Conservation (phyloP, 2,329 filamentous ascomycete genomes). For the Colletotrichum tofieldiae region DNA sequence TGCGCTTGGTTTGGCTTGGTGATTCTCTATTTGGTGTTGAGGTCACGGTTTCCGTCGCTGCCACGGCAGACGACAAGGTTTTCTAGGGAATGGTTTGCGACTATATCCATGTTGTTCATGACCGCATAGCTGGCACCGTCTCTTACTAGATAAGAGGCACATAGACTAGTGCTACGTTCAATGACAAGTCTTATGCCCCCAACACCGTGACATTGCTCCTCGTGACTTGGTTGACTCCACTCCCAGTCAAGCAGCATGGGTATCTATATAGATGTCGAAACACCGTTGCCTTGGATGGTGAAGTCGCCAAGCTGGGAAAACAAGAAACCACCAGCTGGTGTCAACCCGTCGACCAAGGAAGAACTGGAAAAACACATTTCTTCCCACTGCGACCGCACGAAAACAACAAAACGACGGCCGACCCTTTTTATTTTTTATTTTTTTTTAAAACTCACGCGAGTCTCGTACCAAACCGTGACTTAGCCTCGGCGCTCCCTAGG, state of each 20-base stretch:
- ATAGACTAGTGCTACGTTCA: constrained; percentile 19
- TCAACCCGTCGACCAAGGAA: neutral
- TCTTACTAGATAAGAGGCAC: constrained; percentile 20
- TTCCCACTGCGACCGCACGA: neutral
- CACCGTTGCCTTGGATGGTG: neutral
- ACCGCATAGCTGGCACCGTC: constrained; percentile 21
- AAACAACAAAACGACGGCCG: neutral
- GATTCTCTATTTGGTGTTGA: constrained; percentile 31
- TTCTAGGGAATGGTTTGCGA: constrained; percentile 26
- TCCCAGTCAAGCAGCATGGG: neutral
- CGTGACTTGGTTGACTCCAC: neutral
- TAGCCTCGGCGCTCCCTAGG: neutral
- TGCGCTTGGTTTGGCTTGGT: constrained; percentile 4
- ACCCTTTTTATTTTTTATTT: too few species aligned
- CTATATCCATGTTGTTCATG: neutral
- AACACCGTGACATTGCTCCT: neutral
- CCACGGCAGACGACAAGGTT: constrained; percentile 33
- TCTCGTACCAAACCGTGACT: too few species aligned
- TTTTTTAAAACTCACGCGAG: neutral
- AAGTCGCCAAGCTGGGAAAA: neutral
- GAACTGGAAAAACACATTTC: neutral
- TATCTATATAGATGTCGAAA: neutral
- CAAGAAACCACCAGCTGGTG: neutral
- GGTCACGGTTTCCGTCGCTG: constrained; percentile 37
- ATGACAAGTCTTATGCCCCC: neutral